Conservation (phyloP, 148 eudicot species). For the Cornus suecica region DNA sequence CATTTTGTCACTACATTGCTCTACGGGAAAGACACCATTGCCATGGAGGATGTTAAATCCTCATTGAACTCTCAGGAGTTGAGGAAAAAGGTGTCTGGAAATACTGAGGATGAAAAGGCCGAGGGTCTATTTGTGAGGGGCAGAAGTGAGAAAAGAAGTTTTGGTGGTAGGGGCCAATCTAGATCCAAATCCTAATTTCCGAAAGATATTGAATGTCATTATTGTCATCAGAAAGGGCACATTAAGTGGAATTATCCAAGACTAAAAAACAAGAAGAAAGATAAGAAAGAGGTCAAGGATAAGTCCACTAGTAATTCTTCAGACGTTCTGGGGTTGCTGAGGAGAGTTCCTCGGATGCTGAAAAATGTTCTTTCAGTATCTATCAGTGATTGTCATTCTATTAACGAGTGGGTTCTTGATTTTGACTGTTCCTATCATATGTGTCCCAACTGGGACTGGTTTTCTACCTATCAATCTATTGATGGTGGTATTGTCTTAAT, state of each 20-base stretch:
- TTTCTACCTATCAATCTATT: background rate
- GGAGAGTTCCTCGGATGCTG: background rate
- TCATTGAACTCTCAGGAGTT: no score
- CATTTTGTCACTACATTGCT: no score
- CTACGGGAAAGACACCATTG: no score
- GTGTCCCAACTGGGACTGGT: constrained; percentile 1
- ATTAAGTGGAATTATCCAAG: background rate
- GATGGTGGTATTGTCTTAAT: constrained; percentile 1
- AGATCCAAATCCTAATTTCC: no score
- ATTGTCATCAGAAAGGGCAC: background rate
- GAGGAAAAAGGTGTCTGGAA: no score
- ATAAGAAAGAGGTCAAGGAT: background rate
- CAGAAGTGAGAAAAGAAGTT: no score
- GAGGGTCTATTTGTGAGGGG: no score
- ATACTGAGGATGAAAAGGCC: no score
- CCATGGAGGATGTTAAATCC: no score
- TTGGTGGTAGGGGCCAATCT: no score
- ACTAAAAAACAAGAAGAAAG: background rate
- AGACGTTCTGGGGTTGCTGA: background rate
- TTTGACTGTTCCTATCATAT: background rate
- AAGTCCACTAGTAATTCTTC: background rate
- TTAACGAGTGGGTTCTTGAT: background rate
- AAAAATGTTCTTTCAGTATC: background rate
- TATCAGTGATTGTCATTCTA: no score
- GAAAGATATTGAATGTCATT: background rate